Evolutionary conservation across 1,139 yeast genomes (phyloP).

Genomic region (Magnusiomyces ingens): DNA sequence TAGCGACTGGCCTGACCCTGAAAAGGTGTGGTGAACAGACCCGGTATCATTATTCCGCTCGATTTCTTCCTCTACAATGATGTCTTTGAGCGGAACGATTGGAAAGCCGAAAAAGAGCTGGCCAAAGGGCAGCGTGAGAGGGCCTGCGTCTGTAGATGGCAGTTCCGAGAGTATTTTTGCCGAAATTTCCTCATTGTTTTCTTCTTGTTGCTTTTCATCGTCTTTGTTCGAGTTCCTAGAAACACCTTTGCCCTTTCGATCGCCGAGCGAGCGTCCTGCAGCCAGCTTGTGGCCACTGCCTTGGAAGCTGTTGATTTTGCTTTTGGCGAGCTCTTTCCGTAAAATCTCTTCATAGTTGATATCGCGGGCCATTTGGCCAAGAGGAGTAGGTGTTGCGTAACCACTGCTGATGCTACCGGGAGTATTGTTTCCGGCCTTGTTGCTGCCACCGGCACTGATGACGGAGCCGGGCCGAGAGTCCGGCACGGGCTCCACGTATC

Average conservation of each 20-base stretch:
- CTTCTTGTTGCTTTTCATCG: constrained; percentile 13
- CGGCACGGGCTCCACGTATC: constrained; percentile 77
- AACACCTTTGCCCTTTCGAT: constrained; percentile 1
- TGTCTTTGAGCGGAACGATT: constrained; percentile 58
- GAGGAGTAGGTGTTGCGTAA: constrained; percentile 26
- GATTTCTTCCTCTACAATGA: constrained; percentile 36
- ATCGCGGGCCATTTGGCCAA: constrained; percentile 73
- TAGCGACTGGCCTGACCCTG: constrained; percentile 19
- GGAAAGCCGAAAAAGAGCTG: constrained; percentile 94
- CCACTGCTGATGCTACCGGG: neutral
- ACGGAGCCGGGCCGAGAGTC: constrained; percentile 16
- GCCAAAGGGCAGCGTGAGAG: constrained; percentile 70
- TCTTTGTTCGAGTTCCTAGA: constrained; percentile 3
- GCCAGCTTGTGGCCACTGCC: constrained; percentile 4
- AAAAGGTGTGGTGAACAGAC: constrained; percentile 7
- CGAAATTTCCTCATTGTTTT: constrained; percentile 32
- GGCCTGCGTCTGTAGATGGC: constrained; percentile 56
- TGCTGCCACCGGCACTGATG: constrained; percentile 2
- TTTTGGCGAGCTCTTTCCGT: constrained; percentile 1
- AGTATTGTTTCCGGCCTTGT: constrained; percentile 6
- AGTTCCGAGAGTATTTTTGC: constrained; percentile 37
- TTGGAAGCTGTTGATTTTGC: neutral
- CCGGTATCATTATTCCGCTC: constrained; percentile 28
- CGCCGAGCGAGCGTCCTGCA: neutral
- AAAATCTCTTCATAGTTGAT: constrained; percentile 48